Conservation (phyloP, 176 grass and related monocot species). For the Canna indica region DNA sequence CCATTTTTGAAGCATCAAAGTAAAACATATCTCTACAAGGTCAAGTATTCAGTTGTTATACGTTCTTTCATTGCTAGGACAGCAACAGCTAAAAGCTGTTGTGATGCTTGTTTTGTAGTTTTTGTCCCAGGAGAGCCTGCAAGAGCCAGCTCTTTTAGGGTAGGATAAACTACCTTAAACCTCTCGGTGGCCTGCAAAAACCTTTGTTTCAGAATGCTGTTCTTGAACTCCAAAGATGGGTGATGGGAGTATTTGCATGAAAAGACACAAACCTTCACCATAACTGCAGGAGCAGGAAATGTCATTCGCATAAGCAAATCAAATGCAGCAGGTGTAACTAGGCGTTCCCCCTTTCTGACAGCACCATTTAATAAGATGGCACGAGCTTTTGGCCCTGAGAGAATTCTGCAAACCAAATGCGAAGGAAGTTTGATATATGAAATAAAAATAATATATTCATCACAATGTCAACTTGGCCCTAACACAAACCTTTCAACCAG, state of each 20-base stretch:
- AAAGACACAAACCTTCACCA: conserved; percentile 42
- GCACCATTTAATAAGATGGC: conserved; percentile 70
- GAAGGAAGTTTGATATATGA: not conserved
- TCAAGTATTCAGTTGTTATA: not conserved
- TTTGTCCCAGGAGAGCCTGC: conserved; percentile 60
- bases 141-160: conserved; percentile 78
- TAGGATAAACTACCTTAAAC: conserved; percentile 63
- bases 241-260: not conserved
- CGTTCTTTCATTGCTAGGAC: conserved; percentile 86
- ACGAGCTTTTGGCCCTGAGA: conserved; percentile 58
- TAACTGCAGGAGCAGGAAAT: conserved; percentile 49
- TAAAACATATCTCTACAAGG: not conserved
- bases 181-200: conserved; percentile 80
- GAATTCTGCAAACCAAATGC: conserved; percentile 38
- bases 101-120: conserved; percentile 77
- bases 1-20: not conserved
- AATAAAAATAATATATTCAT: not conserved
- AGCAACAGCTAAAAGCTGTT: conserved; percentile 59
- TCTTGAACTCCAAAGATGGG: not conserved
- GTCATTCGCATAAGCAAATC: conserved; percentile 71
- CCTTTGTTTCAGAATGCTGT: not conserved
- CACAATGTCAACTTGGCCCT: not conserved
- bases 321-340: conserved; percentile 61
- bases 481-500: conserved; percentile 66
- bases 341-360: conserved; percentile 84